Evolutionary conservation across 352 stramenopile genomes (phyloP), one percentile per base, ranked within the genome.

Genomic region (Pythium scleroteichum): DNA sequence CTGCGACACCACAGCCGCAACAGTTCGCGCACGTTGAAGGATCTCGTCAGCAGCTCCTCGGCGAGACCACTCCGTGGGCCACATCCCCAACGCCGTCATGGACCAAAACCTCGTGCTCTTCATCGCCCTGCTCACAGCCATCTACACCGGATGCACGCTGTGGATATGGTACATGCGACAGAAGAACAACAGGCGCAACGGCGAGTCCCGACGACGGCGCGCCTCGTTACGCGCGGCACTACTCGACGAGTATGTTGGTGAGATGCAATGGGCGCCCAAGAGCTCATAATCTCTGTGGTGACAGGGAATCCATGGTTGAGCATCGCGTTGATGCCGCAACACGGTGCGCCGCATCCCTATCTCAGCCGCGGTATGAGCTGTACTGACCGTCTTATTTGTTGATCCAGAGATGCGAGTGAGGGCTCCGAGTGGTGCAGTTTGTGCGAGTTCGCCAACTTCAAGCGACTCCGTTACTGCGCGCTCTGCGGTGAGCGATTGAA

Each of bases 301-400:
- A 49, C 51, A 71, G 64, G 5, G 58, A 67, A n/a, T 33, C 59
- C 8, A 32, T 35, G 12, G 47, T 69, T 0, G 75, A 82, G 40
- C 75, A 85, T 27, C 75, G 75, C 6, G 75, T 85, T 45, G 75
- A 85, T 46, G 64, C 78, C 40, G 73, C 73, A 4, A 71, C 66
- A 17, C 50, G 66, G 75, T 82, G 53, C 39, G 58, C 19, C 7
- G 33, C 4, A 7, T 19, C 17, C 27, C 17, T 10, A 19, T 3
- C 23, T 24, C 29, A 10, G 26, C 5, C 19, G 14, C 22, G n/a
- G 19, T 5, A n/a, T 13, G 19, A 33, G 4, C 32, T 5, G 5
- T 5, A 35, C 29, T 35, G 29, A 35, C 10, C 10, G 29, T 5
- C 29, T 35, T 5, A 10, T 54, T 41, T 24, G 3, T 12, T 38